Evolutionary conservation across 306 rosid species (phyloP).

Genomic region (Luffa aegyptiaca): DNA sequence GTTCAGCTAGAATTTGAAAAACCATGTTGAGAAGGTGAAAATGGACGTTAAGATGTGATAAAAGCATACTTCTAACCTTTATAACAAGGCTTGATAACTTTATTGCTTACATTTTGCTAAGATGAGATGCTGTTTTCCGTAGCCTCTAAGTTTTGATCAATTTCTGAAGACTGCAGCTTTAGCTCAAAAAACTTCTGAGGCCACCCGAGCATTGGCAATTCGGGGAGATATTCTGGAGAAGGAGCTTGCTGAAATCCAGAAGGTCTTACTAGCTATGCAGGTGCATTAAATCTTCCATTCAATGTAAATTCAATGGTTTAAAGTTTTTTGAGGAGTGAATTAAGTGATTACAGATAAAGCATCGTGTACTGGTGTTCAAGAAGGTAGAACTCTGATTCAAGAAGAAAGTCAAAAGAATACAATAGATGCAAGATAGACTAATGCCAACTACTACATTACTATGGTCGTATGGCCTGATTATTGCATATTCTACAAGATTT

Average conservation of each 20-base stretch:
- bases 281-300: slow-evolving; percentile 18
- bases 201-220: slow-evolving; percentile 63
- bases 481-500: background rate
- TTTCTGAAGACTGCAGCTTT: slow-evolving; percentile 69
- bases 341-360: background rate
- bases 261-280: slow-evolving; percentile 91
- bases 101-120: background rate
- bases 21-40: background rate
- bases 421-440: background rate
- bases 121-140: background rate
- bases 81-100: background rate
- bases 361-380: background rate
- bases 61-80: background rate
- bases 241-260: slow-evolving; percentile 87
- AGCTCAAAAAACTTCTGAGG: slow-evolving; percentile 76
- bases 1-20: background rate
- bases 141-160: slow-evolving; percentile 17
- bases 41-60: background rate
- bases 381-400: background rate
- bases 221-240: slow-evolving; percentile 74
- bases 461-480: too few relatives aligned
- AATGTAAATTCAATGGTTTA: background rate
- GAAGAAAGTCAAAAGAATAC: background rate
- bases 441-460: background rate
- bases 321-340: background rate